These are phyloP conservation scores for Solanum hybrid DNA, from an alignment of 305 asterid species.

Conservation along the genomic window DNA sequence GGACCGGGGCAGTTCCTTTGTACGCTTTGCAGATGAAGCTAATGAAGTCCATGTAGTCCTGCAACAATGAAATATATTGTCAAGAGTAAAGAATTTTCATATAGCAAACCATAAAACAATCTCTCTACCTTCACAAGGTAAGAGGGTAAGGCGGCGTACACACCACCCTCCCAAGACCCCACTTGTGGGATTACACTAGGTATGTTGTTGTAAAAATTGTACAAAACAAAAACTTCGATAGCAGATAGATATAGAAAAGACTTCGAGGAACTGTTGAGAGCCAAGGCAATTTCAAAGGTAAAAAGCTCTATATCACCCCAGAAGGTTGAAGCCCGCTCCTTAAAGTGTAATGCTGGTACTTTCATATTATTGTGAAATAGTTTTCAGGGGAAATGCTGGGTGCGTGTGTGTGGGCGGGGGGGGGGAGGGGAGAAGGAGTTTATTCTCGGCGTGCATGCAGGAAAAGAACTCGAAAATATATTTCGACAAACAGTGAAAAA, in stretches of 20 bases:
- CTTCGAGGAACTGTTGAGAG: background rate
- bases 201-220: background rate
- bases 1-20: conserved; percentile 22
- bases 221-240: background rate
- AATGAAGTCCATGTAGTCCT: conserved; percentile 29
- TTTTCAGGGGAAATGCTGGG: background rate
- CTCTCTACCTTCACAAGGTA: background rate
- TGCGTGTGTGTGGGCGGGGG: background rate
- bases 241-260: background rate
- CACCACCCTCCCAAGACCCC: background rate
- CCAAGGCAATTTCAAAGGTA: background rate
- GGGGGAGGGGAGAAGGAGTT: background rate
- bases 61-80: background rate
- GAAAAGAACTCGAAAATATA: background rate
- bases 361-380: background rate
- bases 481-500: background rate
- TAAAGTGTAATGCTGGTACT: background rate
- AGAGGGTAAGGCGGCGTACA: too few species aligned
- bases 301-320: background rate
- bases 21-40: conserved; percentile 34
- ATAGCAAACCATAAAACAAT: background rate
- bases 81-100: background rate
- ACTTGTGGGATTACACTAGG: background rate
- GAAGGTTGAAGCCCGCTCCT: background rate
- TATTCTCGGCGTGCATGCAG: background rate